Evolutionary conservation across 176 grass and related monocot species (phyloP).

Genomic region (Oryza longistaminata): DNA sequence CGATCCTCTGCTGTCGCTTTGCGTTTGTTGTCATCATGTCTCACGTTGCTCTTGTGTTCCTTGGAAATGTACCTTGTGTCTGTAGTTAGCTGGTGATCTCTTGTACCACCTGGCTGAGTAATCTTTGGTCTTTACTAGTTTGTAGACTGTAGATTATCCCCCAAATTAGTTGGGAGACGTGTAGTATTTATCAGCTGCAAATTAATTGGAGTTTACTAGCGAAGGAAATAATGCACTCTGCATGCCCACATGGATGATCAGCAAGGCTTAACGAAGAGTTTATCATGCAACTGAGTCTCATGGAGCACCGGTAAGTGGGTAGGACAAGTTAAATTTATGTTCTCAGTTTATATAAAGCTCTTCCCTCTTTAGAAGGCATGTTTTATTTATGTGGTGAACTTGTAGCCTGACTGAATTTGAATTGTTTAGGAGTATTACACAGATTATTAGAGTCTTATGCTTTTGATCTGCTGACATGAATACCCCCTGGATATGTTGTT

Average conservation of each 20-base stretch:
- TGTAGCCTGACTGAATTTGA: background rate
- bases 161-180: slow-evolving; percentile 38
- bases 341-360: background rate
- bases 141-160: slow-evolving; percentile 28
- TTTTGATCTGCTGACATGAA: slow-evolving; percentile 19
- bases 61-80: slow-evolving; percentile 16
- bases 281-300: slow-evolving; percentile 21
- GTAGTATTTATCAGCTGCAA: slow-evolving; percentile 28
- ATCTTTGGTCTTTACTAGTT: slow-evolving; percentile 18
- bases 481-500: background rate
- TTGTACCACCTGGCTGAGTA: slow-evolving; percentile 34
- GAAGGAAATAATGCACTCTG: slow-evolving; percentile 36
- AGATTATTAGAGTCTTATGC: slow-evolving; percentile 1
- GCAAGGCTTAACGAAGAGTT: background rate
- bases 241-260: slow-evolving; percentile 35
- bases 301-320: slow-evolving; percentile 14
- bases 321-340: slow-evolving; percentile 45
- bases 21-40: slow-evolving; percentile 19
- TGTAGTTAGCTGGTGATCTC: slow-evolving; percentile 39
- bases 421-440: slow-evolving; percentile 16
- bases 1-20: background rate
- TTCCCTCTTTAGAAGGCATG: background rate
- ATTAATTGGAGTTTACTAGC: slow-evolving; percentile 10
- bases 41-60: slow-evolving; percentile 1
- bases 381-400: slow-evolving; percentile 12